A percentile compares a stretch with the other conserved stretches of the same genome.
phyloP scores from a whole-genome alignment of 148 eudicot genomes.

The Rhododendron kiyosumense region DNA sequence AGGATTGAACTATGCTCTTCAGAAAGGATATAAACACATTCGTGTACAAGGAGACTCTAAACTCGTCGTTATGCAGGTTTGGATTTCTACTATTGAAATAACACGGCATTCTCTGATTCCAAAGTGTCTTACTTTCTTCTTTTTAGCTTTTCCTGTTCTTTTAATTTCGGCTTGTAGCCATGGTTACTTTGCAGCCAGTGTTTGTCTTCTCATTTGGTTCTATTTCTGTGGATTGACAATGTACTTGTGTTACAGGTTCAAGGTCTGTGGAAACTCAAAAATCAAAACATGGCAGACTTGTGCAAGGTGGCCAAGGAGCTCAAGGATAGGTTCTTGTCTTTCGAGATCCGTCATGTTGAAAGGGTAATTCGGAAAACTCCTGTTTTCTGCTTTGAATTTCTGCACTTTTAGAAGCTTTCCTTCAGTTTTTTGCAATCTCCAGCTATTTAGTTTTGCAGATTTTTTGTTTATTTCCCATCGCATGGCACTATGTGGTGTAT shows the following conservation, averaged over 20 bases:
- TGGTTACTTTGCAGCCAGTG: background rate
- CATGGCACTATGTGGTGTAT: background rate
- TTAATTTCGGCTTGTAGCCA: background rate
- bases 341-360: conserved; percentile 58
- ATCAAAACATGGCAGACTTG: conserved; percentile 67
- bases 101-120: background rate
- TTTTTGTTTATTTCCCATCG: background rate
- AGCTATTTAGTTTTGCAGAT: background rate
- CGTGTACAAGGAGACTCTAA: conserved; percentile 57
- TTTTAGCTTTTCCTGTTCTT: background rate
- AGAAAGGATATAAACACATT: conserved; percentile 58
- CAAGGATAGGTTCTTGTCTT: conserved; percentile 51
- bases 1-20: conserved; percentile 66
- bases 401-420: background rate
- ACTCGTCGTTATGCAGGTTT: conserved; percentile 67
- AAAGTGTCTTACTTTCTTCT: background rate
- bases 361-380: conserved; percentile 38
- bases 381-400: background rate
- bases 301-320: conserved; percentile 70
- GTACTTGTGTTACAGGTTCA: conserved; percentile 42
- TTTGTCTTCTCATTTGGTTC: background rate
- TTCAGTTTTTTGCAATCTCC: background rate
- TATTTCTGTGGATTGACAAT: background rate
- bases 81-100: background rate
- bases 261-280: conserved; percentile 79